A percentile compares a stretch with the other conserved stretches of the same genome.
Evolutionary conservation across 1,284 basidiomycete genomes (phyloP).

Genomic region (Ustilago hordei): DNA sequence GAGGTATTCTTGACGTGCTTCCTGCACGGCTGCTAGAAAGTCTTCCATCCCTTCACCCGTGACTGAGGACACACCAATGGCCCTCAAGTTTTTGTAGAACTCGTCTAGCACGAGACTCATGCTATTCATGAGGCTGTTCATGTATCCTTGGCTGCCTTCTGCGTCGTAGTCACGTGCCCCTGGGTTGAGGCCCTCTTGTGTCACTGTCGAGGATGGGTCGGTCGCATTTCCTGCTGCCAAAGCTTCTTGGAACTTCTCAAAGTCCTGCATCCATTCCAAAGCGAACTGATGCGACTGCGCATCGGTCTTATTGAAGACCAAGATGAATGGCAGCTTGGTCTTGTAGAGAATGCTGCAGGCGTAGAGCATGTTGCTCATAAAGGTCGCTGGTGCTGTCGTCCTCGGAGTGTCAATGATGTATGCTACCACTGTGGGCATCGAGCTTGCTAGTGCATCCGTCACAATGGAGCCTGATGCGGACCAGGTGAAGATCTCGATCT

Average conservation of each 20-base stretch:
- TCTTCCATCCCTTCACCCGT: slow-evolving; percentile 91
- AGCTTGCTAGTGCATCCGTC: slow-evolving; percentile 94
- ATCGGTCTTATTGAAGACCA: slow-evolving; percentile 99
- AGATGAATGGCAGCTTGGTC: slow-evolving; percentile 93
- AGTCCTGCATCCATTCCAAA: slow-evolving; percentile 97
- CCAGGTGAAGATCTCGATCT: slow-evolving; percentile 99
- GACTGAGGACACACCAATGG: slow-evolving; percentile 94
- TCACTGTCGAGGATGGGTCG: slow-evolving; percentile 71
- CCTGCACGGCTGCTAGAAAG: slow-evolving; percentile 90
- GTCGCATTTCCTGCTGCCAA: slow-evolving; percentile 69
- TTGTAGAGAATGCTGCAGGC: slow-evolving; percentile 99
- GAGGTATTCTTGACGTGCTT: slow-evolving; percentile 84
- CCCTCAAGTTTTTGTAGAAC: slow-evolving; percentile 96
- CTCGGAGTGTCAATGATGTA: slow-evolving; percentile 98
- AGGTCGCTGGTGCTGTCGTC: slow-evolving; percentile 93
- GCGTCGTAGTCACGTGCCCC: slow-evolving; percentile 31
- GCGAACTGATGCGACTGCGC: slow-evolving; percentile 90
- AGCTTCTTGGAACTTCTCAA: slow-evolving; percentile 78
- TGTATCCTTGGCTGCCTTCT: slow-evolving; percentile 81
- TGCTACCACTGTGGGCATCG: slow-evolving; percentile 91
- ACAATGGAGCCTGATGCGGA: slow-evolving; percentile 98
- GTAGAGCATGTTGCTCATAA: slow-evolving; percentile 99
- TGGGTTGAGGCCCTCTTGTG: slow-evolving; percentile 25
- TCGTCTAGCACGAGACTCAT: slow-evolving; percentile 99
- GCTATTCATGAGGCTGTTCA: slow-evolving; percentile 98